Percentiles rank a stretch among this genome's conserved stretches.
Evolutionary conservation across 495 filamentous ascomycete species (phyloP).

Genomic region (Oidiodendron maius): DNA sequence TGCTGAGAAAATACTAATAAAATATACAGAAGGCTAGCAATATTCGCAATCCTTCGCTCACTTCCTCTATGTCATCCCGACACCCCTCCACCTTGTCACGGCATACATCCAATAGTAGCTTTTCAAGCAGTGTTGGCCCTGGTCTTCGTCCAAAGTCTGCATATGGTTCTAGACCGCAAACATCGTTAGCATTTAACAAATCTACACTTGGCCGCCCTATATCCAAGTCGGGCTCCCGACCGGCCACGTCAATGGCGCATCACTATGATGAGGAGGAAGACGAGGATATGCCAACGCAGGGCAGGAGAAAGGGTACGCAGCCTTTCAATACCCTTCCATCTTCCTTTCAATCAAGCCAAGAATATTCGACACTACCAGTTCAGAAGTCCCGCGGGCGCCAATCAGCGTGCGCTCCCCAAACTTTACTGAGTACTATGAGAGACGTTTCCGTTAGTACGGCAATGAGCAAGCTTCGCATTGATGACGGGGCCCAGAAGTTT

Average conservation of each 20-base stretch:
- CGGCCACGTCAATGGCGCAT: constrained; percentile 56
- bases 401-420: constrained; percentile 27
- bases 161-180: constrained; percentile 34
- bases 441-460: constrained; percentile 29
- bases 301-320: constrained; percentile 66
- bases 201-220: constrained; percentile 18
- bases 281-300: constrained; percentile 25
- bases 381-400: constrained; percentile 24
- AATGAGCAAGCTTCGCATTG: constrained; percentile 27
- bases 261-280: constrained; percentile 35
- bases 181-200: constrained; percentile 19
- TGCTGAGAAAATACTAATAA: too few relatives aligned
- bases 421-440: constrained; percentile 20
- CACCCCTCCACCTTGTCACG: constrained; percentile 44
- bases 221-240: constrained; percentile 39
- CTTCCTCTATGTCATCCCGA: constrained; percentile 24
- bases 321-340: constrained; percentile 8
- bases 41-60: constrained; percentile 14
- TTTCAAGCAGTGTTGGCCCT: constrained; percentile 51
- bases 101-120: constrained; percentile 39
- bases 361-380: constrained; percentile 8
- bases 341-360: constrained; percentile 24
- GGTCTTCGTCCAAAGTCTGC: constrained; percentile 42
- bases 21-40: neutral
- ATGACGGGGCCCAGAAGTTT: constrained; percentile 6